These are phyloP conservation scores for Alternaria atra DNA, from an alignment of 2,329 filamentous ascomycete genomes.

Conservation along the genomic window DNA sequence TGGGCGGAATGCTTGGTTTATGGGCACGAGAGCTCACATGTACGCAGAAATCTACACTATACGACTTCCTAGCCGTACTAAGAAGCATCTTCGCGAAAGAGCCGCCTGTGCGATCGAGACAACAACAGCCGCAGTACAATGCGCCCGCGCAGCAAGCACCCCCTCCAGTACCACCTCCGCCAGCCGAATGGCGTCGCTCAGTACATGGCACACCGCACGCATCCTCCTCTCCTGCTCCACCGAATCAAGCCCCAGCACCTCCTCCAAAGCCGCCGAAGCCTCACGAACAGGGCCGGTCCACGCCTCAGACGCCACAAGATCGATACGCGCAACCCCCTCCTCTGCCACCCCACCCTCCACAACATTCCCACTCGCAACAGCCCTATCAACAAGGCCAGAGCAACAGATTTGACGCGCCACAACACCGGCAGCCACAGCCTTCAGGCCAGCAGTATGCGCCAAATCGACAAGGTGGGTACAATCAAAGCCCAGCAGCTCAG, in stretches of 20 bases:
- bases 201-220: slow-evolving; percentile 41
- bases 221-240: slow-evolving; percentile 47
- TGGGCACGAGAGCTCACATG: slow-evolving; percentile 16
- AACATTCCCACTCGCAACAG: slow-evolving; percentile 30
- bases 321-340: slow-evolving; percentile 45
- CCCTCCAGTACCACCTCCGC: slow-evolving; percentile 70
- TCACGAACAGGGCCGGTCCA: slow-evolving; percentile 37
- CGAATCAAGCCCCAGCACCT: slow-evolving; percentile 45
- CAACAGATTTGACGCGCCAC: slow-evolving; percentile 29
- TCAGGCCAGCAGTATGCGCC: slow-evolving; percentile 26
- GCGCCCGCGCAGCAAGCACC: slow-evolving; percentile 43
- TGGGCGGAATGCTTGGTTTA: neutral
- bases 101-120: slow-evolving; percentile 83
- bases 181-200: slow-evolving; percentile 62
- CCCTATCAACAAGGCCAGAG: slow-evolving; percentile 32
- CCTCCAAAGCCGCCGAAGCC: slow-evolving; percentile 61
- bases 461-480: slow-evolving; percentile 33
- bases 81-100: slow-evolving; percentile 93
- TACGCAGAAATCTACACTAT: slow-evolving; percentile 78
- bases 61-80: slow-evolving; percentile 83
- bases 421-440: slow-evolving; percentile 29
- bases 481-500: slow-evolving; percentile 37
- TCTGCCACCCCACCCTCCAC: slow-evolving; percentile 46
- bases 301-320: slow-evolving; percentile 34
- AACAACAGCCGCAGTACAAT: slow-evolving; percentile 54